phyloP scores from a whole-genome alignment of 169 alveolate genomes.

The Cryptosporidium parvum region DNA sequence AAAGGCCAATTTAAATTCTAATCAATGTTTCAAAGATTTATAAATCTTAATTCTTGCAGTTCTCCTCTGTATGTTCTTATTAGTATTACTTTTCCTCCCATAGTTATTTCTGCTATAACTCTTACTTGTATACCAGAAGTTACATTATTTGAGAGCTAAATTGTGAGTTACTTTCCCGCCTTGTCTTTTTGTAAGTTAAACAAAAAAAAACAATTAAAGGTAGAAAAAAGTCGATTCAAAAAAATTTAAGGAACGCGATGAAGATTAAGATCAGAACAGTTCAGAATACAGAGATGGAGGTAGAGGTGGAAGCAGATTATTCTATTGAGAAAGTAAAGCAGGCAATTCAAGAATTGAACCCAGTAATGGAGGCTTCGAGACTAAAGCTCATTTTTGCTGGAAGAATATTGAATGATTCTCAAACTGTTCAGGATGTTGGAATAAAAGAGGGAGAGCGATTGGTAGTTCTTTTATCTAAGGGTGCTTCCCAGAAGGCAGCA shows the following conservation, averaged over 20 bases:
- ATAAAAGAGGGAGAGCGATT: conserved; percentile 84
- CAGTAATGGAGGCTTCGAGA: conserved; percentile 81
- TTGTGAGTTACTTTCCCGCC: conserved; percentile 34
- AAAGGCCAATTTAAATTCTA: too few species aligned
- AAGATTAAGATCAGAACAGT: conserved; percentile 84
- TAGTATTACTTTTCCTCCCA: background rate
- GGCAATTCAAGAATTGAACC: conserved; percentile 78
- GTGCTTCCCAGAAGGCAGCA: conserved; percentile 75
- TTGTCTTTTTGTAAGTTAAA: conserved; percentile 5
- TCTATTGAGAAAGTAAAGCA: conserved; percentile 81
- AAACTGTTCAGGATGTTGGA: conserved; percentile 75
- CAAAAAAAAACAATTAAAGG: background rate
- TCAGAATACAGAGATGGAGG: conserved; percentile 83
- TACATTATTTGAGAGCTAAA: background rate
- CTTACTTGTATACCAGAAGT: background rate
- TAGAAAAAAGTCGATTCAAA: background rate
- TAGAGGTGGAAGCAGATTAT: conserved; percentile 81
- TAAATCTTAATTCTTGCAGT: too few species aligned
- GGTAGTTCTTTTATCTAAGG: conserved; percentile 84
- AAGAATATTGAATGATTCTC: conserved; percentile 81
- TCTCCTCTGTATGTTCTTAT: background rate
- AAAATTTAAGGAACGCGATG: conserved; percentile 75
- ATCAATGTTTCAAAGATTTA: background rate
- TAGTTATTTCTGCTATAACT: background rate
- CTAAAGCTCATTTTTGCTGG: conserved; percentile 86